These are phyloP conservation scores for Termitomyces sp. DNA, from an alignment of 768 basidiomycete species.

Conservation along the genomic window DNA sequence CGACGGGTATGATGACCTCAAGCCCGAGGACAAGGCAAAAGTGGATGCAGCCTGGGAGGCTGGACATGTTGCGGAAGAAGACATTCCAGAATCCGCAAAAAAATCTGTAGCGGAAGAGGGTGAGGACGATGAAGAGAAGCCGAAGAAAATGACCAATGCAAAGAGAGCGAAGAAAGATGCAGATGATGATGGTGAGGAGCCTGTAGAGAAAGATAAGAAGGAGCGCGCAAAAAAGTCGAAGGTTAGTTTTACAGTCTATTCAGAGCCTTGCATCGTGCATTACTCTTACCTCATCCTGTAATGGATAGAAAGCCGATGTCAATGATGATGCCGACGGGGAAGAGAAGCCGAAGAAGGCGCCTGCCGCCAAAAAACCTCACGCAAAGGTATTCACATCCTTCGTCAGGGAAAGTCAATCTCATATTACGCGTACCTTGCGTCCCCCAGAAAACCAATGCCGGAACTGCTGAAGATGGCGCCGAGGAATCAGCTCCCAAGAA, in stretches of 20 bases:
- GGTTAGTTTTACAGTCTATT: not conserved
- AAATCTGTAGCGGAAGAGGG: slow-evolving; percentile 32
- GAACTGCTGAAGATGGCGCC: slow-evolving; percentile 27
- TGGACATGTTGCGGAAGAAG: slow-evolving; percentile 77
- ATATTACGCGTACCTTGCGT: not conserved
- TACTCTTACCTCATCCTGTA: not conserved
- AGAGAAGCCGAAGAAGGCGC: slow-evolving; percentile 48
- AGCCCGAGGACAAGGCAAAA: slow-evolving; percentile 62
- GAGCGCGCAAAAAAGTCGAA: slow-evolving; percentile 11
- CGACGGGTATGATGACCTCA: slow-evolving; percentile 80
- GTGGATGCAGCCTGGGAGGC: slow-evolving; percentile 68
- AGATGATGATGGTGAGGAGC: slow-evolving; percentile 7
- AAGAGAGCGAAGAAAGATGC: slow-evolving; percentile 21
- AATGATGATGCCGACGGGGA: slow-evolving; percentile 34
- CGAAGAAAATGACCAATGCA: slow-evolving; percentile 33
- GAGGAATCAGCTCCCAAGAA: slow-evolving; percentile 45
- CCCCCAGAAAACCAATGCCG: slow-evolving; percentile 23
- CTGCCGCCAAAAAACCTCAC: slow-evolving; percentile 24
- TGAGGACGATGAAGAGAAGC: slow-evolving; percentile 19
- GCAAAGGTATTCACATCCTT: slow-evolving; percentile 18
- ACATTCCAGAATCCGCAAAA: slow-evolving; percentile 70
- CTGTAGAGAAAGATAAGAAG: slow-evolving; percentile 19
- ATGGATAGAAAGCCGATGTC: slow-evolving; percentile 15
- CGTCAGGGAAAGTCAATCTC: not conserved
- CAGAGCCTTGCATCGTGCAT: not conserved